A percentile compares a stretch with the other conserved stretches of the same genome.
Evolutionary conservation across 768 basidiomycete species (phyloP).

Genomic region (Pleurotus eryngii): DNA sequence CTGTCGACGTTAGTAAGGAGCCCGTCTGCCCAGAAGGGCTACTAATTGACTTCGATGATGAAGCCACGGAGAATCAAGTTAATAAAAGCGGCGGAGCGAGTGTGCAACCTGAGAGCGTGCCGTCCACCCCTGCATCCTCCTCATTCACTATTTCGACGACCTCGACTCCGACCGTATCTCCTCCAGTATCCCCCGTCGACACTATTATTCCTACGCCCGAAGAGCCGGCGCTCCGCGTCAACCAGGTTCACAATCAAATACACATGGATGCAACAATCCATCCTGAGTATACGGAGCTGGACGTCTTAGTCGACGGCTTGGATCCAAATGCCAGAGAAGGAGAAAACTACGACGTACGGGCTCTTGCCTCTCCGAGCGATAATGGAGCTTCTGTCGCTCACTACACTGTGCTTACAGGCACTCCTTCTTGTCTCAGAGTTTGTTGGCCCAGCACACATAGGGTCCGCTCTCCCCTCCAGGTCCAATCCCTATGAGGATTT

Average conservation of each 20-base stretch:
- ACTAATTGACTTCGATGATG: conserved; percentile 54
- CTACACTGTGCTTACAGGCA: conserved; percentile 34
- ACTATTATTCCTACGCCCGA: background rate
- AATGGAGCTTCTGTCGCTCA: conserved; percentile 11
- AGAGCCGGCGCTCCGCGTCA: no score
- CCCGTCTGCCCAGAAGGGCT: conserved; percentile 44
- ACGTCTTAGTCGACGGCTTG: conserved; percentile 56
- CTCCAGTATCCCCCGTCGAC: background rate
- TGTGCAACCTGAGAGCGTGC: background rate
- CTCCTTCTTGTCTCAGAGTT: conserved; percentile 59
- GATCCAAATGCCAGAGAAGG: conserved; percentile 44
- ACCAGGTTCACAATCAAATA: no score
- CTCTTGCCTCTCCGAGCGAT: conserved; percentile 15
- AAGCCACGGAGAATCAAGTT: conserved; percentile 22
- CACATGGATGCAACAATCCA: conserved; percentile 4
- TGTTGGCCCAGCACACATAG: conserved; percentile 47
- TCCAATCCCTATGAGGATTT: conserved; percentile 13
- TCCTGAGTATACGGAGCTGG: conserved; percentile 57
- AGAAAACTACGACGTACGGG: conserved; percentile 63
- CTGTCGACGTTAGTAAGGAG: conserved; percentile 10
- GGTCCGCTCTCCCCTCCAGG: conserved; percentile 9
- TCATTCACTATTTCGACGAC: no score
- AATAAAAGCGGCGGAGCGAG: conserved; percentile 13
- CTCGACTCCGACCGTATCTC: conserved; percentile 6
- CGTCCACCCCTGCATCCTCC: no score